These are phyloP conservation scores for Parastagonospora avenae DNA, from an alignment of 2,329 filamentous ascomycete genomes.

Conservation along the genomic window DNA sequence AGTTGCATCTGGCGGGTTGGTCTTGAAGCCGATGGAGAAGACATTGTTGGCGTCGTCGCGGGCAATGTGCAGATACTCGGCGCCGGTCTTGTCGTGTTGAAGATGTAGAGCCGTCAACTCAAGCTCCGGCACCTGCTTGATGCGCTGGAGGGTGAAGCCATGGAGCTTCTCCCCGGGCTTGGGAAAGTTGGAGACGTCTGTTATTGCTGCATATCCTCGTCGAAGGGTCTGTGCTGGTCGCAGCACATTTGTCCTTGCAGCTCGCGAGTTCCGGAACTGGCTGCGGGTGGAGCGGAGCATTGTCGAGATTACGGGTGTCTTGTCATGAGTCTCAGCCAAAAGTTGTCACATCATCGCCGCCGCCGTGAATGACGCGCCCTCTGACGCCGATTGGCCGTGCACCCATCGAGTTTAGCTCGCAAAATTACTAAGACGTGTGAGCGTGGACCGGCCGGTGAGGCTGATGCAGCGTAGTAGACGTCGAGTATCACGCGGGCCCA, in stretches of 20 bases:
- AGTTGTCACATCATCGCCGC: too few relatives aligned
- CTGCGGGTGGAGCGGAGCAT: slow-evolving; percentile 47
- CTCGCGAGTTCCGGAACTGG: slow-evolving; percentile 30
- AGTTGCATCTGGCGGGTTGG: slow-evolving; percentile 94
- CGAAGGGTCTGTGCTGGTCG: slow-evolving; percentile 16
- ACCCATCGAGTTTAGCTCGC: slow-evolving; percentile 19
- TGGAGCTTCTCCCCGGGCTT: slow-evolving; percentile 84
- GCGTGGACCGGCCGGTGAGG: slow-evolving; percentile 11
- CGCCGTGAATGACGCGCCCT: slow-evolving; percentile 16
- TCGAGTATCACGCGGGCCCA: slow-evolving; percentile 6
- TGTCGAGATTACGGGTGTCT: slow-evolving; percentile 8
- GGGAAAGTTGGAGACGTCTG: slow-evolving; percentile 76
- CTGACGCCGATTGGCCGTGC: slow-evolving; percentile 25
- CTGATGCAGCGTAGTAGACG: slow-evolving; percentile 4
- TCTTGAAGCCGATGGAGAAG: slow-evolving; percentile 99
- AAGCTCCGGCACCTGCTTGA: slow-evolving; percentile 92
- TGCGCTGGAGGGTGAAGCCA: slow-evolving; percentile 87
- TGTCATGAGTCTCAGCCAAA: too few relatives aligned
- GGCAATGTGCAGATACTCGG: slow-evolving; percentile 93
- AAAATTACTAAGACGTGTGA: slow-evolving; percentile 24
- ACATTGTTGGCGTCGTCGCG: slow-evolving; percentile 98
- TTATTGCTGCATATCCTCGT: slow-evolving; percentile 66
- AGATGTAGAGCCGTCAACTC: slow-evolving; percentile 90
- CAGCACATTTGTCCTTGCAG: slow-evolving; percentile 10
- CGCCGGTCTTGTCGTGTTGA: slow-evolving; percentile 92